Base-by-base conservation (phyloP, 1,139 yeast species). In the Geotrichum candidum region DNA sequence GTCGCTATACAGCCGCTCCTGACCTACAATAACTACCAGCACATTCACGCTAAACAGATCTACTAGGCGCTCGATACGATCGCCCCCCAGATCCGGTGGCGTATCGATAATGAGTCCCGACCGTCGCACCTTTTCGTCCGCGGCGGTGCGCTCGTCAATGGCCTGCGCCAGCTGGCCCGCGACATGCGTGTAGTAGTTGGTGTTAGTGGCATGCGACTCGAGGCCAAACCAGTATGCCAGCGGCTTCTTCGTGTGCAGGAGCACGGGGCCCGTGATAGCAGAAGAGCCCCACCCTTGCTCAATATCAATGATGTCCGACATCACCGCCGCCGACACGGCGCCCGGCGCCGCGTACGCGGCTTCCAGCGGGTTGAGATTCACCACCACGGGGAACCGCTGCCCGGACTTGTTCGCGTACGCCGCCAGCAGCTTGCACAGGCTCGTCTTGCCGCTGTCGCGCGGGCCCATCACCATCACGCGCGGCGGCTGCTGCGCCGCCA, bases 201-300 rank as follows among this genome's bases (percentile, higher is more conserved):
- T 70, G 72, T 91, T 91, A 18, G 84, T 86, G 2, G 76, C 68
- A 31, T 84, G 79, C 51, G 78, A 76, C 57, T 85, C 88, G 61
- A 87, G 80, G 0, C 99, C 99, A 73, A 80, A 90, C 69, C 82
- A 86, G 70, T 88, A 87, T 10, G 89, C 95, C 35, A 88, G 73
- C 0, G 98, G 98, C 71, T 90, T 96, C 72, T 90, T 90, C 18
- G 94, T 90, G 72, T 90, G 96, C 63, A 89, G 82, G 58, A 80
- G 76, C 1, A 95, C 83, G 0, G 95, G 89, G 29, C 98, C 98
- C n/a, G 92, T 88, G 0, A 96, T 88, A 57, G 88, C 83, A 9
- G 94, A 82, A 58, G 87, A 86, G 9, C 98, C 98, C 84, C 94
- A 88, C 1, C 90, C 90, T 56, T 87, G 81, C 69, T 90, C 96